A percentile compares a stretch with the other conserved stretches of the same genome.
These are phyloP conservation scores for Suhomyces terraborum DNA, from an alignment of 1,139 yeast genomes.

Conservation along the genomic window DNA sequence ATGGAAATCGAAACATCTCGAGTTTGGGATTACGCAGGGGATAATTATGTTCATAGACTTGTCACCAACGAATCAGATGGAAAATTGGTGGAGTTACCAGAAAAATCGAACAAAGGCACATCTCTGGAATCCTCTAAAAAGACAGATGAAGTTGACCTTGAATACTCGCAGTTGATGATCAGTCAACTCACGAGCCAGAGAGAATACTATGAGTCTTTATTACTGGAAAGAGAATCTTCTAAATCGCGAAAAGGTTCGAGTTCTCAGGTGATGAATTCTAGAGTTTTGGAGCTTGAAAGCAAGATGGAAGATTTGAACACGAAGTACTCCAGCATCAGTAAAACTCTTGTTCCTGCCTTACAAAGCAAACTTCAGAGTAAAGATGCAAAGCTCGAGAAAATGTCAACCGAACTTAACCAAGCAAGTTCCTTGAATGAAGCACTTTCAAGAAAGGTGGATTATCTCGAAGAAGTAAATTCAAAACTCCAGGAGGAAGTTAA, in stretches of 20 bases:
- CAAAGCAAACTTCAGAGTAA: conserved; percentile 33
- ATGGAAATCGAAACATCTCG: conserved; percentile 86
- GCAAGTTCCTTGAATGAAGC: conserved; percentile 54
- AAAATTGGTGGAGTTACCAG: conserved; percentile 71
- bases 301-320: conserved; percentile 35
- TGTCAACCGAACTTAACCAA: conserved; percentile 34
- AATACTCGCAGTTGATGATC: conserved; percentile 75
- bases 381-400: conserved; percentile 33
- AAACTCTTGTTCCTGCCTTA: conserved; percentile 36
- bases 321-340: conserved; percentile 26
- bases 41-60: conserved; percentile 84
- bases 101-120: conserved; percentile 32
- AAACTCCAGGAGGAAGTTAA: conserved; percentile 27
- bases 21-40: conserved; percentile 96
- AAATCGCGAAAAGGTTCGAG: conserved; percentile 25
- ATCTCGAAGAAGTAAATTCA: conserved; percentile 39
- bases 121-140: conserved; percentile 28
- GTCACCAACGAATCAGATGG: conserved; percentile 87
- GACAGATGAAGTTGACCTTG: conserved; percentile 63
- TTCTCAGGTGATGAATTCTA: conserved; percentile 17
- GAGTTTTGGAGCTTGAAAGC: conserved; percentile 35
- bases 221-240: conserved; percentile 43
- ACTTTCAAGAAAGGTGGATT: conserved; percentile 59
- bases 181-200: conserved; percentile 89
- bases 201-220: conserved; percentile 71